Evolutionary conservation across 1,139 yeast genomes (phyloP), one percentile per base, ranked within the genome.

Genomic region (Taphrina communis): DNA sequence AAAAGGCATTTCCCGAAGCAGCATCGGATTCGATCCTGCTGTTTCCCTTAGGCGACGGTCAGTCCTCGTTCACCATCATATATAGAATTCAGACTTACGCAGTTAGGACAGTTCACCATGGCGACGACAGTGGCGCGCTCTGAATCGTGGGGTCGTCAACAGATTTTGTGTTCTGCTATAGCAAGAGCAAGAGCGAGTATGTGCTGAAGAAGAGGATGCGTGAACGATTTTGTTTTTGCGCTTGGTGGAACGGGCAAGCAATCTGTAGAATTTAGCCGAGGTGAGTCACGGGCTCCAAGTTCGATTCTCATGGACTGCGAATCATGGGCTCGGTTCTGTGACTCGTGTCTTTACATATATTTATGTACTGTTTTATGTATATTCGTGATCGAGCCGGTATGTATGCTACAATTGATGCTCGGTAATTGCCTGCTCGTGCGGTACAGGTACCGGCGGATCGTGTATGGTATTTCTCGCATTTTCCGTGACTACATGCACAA

Each of bases 1-100:
- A 94, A 42, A 92, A 88, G 44, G 89, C 78, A 17, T 51, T 50
- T 35, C 63, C 68, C 12, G 58, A 48, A 7, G 63, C 38, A n/a
- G 63, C 51, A 48, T 65, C 61, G 8, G 63, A 57, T 44, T 65
- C 68, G 58, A 57, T 63, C 46, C 52, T 46, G 17, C 67, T 57
- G 46, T 56, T 41, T 36, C 61, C 61, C 62, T 25, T 58, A 14
- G 11, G 1, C 7, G 41, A 17, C 3, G 12, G 42, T 53, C 42
- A 53, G 58, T 17, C 35, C 21, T 51, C n/a, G 1, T 21, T 19
- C 21, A 12, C 2, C 19, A n/a, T 12, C 9, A 12, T 19, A 19
- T 55, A 9, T 8, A n/a, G 17, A 21, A 36, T 2, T 8, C 42
- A n/a, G 6, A 6, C 53, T 58, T 58, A 58, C 62, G 42, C 62